Evolutionary conservation across 2,329 filamentous ascomycete species (phyloP), one percentile per base, ranked within the genome.

Genomic region (Trichophyton rubrum): DNA sequence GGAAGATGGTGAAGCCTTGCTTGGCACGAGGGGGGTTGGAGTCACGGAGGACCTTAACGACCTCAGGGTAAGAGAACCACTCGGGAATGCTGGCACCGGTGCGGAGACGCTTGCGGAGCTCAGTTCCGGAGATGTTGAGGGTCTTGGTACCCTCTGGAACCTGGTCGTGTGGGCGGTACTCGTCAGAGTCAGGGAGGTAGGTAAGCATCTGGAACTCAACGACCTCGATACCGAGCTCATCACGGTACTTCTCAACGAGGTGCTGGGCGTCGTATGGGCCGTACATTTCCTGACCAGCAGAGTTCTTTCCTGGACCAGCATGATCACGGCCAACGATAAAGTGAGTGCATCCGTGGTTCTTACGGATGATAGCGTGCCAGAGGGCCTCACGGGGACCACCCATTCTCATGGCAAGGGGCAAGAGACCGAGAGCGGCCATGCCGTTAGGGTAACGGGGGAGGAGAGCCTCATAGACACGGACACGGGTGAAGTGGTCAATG

Each of bases 171-270:
- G 93, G 93, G 69, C 84, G 85, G 82, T 99, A 99, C 82, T 97
- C 93, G 75, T 99, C 93, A 72, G 85, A 86, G 78, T 97, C 93
- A 67, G 93, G 93, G 62, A 97, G 87, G 79, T 97, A 99, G 65
- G 95, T 97, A 87, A 99, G 96, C 85, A 95, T 90, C 81, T 97
- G 92, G 87, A 99, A 99, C 67, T 93, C 90, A 66, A 99, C 93
- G 71, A 99, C 93, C 80, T 96, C 90, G 72, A 99, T 99, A 70
- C 92, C 93, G 64, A 99, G 88, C 83, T 99, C 93, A 67, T 90
- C 85, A 72, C 86, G 87, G 84, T 96, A 95, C 81, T 96, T 90
- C 82, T 96, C 90, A 62, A 99, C 91, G 27, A 91, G 89, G 71
- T 92, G 82, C 80, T 99, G 93, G 11, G 93, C 93, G 71, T 99